Evolutionary conservation across 768 basidiomycete genomes (phyloP).

Genomic region (Tulasnella sp.): DNA sequence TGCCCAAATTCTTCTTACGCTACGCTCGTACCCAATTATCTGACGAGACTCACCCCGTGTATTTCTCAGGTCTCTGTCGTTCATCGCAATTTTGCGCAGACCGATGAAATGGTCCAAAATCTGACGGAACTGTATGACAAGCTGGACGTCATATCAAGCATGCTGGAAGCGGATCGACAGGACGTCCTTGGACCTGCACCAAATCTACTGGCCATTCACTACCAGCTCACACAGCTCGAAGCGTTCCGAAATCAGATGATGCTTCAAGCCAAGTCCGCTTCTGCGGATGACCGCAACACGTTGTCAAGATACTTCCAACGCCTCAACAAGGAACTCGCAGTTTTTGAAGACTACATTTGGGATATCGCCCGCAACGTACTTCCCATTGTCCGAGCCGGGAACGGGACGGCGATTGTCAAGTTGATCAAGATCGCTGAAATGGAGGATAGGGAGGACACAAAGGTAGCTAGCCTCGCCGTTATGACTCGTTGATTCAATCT

Average conservation of each 20-base stretch:
- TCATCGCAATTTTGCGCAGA: constrained; percentile 88
- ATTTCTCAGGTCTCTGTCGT: constrained; percentile 81
- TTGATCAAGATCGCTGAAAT: constrained; percentile 88
- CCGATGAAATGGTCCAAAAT: constrained; percentile 91
- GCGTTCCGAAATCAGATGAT: constrained; percentile 89
- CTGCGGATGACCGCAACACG: constrained; percentile 51
- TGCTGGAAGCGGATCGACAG: constrained; percentile 62
- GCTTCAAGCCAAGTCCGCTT: constrained; percentile 82
- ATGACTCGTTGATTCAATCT: neutral
- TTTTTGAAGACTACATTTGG: constrained; percentile 78
- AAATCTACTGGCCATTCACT: constrained; percentile 84
- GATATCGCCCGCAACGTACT: constrained; percentile 68
- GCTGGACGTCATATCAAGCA: constrained; percentile 62
- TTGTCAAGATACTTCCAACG: constrained; percentile 75
- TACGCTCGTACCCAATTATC: neutral
- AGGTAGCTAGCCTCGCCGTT: constrained; percentile 39
- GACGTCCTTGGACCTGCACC: constrained; percentile 79
- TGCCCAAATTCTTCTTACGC: neutral
- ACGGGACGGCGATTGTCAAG: constrained; percentile 80
- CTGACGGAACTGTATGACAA: constrained; percentile 84
- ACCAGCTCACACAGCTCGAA: constrained; percentile 84
- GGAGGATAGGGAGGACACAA: constrained; percentile 89
- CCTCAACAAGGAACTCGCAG: constrained; percentile 62
- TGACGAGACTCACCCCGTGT: neutral
- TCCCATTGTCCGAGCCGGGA: constrained; percentile 63